Conservation (phyloP, 2,329 filamentous ascomycete species). For the Botrytis byssoidea region DNA sequence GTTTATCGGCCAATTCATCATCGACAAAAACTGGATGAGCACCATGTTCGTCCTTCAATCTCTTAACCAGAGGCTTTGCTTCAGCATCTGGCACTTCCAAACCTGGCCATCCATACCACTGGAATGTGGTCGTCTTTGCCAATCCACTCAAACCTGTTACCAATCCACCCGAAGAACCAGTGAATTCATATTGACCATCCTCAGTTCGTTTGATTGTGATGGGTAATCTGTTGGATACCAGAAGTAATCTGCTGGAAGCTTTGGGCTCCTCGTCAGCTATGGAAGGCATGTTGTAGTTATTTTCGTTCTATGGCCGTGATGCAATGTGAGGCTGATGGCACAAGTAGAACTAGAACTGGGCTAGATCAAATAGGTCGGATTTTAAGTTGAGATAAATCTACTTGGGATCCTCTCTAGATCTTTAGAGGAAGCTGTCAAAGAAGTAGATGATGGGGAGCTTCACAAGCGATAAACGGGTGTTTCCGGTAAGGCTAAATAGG, state of each 20-base stretch:
- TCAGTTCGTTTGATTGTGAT: constrained; percentile 95
- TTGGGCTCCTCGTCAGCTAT: constrained; percentile 29
- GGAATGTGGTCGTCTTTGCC: constrained; percentile 88
- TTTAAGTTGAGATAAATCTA: neutral
- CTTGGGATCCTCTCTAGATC: neutral
- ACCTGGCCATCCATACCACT: constrained; percentile 98
- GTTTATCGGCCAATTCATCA: constrained; percentile 87
- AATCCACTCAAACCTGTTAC: constrained; percentile 91
- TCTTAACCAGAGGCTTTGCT: constrained; percentile 68
- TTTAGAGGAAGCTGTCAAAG: neutral
- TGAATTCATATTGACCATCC: constrained; percentile 88
- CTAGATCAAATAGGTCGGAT: neutral
- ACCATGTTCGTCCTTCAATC: constrained; percentile 81
- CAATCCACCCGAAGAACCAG: constrained; percentile 94
- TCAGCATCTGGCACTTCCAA: constrained; percentile 87
- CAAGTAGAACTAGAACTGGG: neutral
- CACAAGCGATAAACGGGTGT: constrained; percentile 11
- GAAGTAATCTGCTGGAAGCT: constrained; percentile 56
- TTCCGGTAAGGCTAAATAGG: constrained; percentile 14
- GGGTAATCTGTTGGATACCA: constrained; percentile 91
- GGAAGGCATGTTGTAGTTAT: constrained; percentile 31
- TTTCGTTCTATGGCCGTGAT: neutral
- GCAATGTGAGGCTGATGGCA: neutral
- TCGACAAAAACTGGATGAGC: constrained; percentile 91
- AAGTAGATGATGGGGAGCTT: neutral